A percentile compares a stretch with the other conserved stretches of the same genome.
Evolutionary conservation across 1,284 basidiomycete genomes (phyloP).

Genomic region (Cystobasidium pallidum): DNA sequence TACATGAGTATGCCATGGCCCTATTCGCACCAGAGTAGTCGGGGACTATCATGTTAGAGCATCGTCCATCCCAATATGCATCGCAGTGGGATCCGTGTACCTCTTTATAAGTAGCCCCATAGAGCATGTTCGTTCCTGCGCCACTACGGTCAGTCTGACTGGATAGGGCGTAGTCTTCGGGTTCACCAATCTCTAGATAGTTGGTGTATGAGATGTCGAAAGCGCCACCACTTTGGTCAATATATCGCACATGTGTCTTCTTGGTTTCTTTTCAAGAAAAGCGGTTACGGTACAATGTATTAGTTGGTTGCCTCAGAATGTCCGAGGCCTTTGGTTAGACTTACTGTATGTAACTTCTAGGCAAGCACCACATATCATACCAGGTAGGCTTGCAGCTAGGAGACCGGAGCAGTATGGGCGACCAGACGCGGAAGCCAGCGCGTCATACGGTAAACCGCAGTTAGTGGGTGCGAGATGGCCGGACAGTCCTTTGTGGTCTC

Average conservation of each 20-base stretch:
- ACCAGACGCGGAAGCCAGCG: not conserved
- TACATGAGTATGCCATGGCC: not conserved
- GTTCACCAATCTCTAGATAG: not conserved
- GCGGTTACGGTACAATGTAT: too few relatives aligned
- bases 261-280: not conserved
- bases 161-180: not conserved
- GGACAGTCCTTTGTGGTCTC: not conserved
- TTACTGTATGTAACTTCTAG: not conserved
- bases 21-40: not conserved
- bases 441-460: not conserved
- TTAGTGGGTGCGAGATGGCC: not conserved
- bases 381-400: not conserved
- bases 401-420: not conserved
- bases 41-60: not conserved
- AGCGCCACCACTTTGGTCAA: not conserved
- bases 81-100: not conserved
- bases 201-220: constrained; percentile 5
- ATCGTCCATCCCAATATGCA: not conserved
- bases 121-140: not conserved
- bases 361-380: not conserved
- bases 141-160: not conserved
- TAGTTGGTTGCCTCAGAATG: too few relatives aligned
- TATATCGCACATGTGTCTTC: not conserved
- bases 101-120: not conserved
- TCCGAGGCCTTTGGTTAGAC: not conserved